Evolutionary conservation across 192 early-diverging fungal genomes (phyloP), one percentile per base, ranked within the genome.

Genomic region (Mycoemilia scoparia): DNA sequence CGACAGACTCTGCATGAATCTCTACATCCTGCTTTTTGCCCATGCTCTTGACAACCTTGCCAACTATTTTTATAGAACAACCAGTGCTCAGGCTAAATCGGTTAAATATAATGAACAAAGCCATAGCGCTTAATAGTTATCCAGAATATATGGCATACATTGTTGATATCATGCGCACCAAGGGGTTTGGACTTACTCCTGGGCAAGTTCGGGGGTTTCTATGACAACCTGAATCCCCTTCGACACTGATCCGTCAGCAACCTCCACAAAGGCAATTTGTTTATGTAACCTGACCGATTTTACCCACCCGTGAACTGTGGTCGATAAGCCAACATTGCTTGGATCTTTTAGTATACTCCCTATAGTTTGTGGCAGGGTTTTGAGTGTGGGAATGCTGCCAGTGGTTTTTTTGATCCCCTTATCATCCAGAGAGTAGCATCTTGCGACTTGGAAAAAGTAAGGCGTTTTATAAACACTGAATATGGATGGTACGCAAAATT

Each of bases 271-370:
- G 7, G 74, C 69, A 13, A 77, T 40, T 17, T 74, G 51, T 48
- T 87, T 87, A 50, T 87, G 82, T 13, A 64, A 44, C 10, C 87
- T 74, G 21, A 84, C 72, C 2, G 87, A 79, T 19, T 74, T 62
- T n/a, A 87, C 54, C 87, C 87, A 90, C 4, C 82, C 87, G 15
- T 70, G 46, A 8, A 83, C 27, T 9, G 27, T 28, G n/a, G n/a
- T n/a, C n/a, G n/a, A n/a, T n/a, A n/a, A n/a, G n/a, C n/a, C n/a
- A n/a, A n/a, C n/a, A n/a, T n/a, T n/a, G n/a, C n/a, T n/a, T n/a
- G n/a, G n/a, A n/a, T n/a, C n/a, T n/a, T n/a, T n/a, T n/a, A n/a
- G n/a, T n/a, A n/a, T n/a, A n/a, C n/a, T n/a, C n/a, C n/a, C n/a
- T n/a, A n/a, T n/a, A n/a, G n/a, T n/a, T n/a, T n/a, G n/a, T n/a